Percentiles rank a stretch among this genome's conserved stretches.
Conservation (phyloP, 2,329 filamentous ascomycete genomes). For the Sporothrix luriei region DNA sequence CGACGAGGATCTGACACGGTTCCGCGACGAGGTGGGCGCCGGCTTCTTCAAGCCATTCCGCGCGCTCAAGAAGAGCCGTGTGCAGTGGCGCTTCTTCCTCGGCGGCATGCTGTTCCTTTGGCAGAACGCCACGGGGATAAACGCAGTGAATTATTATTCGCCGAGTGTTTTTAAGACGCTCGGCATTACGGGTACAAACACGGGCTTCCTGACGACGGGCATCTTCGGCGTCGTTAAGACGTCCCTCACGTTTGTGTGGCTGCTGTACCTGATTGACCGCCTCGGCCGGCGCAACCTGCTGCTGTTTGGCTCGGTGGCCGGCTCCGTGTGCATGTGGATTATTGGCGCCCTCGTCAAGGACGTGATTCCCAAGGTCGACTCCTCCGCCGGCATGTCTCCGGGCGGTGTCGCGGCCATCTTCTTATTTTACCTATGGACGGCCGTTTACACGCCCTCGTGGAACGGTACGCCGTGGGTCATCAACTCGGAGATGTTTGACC, state of each 20-base stretch:
- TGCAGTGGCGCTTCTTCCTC: constrained; percentile 72
- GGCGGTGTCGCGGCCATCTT: constrained; percentile 63
- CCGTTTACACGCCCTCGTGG: constrained; percentile 71
- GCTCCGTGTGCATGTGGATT: constrained; percentile 65
- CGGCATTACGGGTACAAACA: constrained; percentile 51
- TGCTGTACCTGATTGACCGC: constrained; percentile 68
- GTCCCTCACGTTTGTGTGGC: constrained; percentile 66
- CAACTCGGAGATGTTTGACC: constrained; percentile 75
- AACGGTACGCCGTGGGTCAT: constrained; percentile 76
- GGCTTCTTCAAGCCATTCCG: constrained; percentile 77
- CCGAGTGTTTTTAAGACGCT: constrained; percentile 66
- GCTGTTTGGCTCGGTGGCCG: constrained; percentile 59
- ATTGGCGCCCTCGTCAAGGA: constrained; percentile 64
- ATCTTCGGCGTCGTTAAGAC: constrained; percentile 80
- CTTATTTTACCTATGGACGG: constrained; percentile 76
- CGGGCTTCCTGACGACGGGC: constrained; percentile 63
- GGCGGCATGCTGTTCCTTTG: constrained; percentile 75
- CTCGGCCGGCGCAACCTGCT: constrained; percentile 60
- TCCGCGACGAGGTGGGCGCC: constrained; percentile 63
- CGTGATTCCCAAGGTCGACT: constrained; percentile 46
- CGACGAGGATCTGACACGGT: constrained; percentile 68
- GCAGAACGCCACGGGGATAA: constrained; percentile 77
- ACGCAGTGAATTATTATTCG: constrained; percentile 76
- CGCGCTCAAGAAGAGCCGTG: constrained; percentile 56
- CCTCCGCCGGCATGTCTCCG: constrained; percentile 38